phyloP scores from a whole-genome alignment of 805 yeast species.

The Wickerhamiella occidentalis region DNA sequence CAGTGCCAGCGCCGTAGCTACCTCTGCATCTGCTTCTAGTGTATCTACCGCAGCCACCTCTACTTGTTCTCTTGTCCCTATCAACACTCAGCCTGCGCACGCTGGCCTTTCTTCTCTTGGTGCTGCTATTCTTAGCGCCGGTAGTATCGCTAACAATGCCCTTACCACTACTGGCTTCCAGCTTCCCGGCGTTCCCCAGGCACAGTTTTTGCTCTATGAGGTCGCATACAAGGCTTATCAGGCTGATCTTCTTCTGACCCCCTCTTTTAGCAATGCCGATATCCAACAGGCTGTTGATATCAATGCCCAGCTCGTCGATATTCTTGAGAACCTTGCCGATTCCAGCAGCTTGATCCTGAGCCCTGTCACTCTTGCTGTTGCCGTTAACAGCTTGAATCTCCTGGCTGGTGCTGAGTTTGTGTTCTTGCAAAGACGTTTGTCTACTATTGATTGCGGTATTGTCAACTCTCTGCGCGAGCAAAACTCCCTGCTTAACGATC shows the following conservation, averaged over 20 bases:
- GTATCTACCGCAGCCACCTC: neutral
- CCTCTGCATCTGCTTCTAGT: neutral
- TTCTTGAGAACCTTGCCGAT: neutral
- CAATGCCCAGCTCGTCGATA: neutral
- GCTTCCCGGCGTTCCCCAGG: neutral
- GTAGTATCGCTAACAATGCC: neutral
- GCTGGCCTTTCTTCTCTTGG: neutral
- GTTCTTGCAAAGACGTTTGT: neutral
- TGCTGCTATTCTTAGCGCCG: neutral
- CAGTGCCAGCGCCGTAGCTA: neutral
- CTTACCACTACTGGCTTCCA: neutral
- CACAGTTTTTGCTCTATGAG: neutral
- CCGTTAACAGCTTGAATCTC: neutral
- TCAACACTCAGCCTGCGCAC: neutral
- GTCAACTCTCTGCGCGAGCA: neutral
- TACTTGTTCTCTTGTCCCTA: neutral
- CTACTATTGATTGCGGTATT: neutral
- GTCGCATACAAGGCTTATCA: neutral
- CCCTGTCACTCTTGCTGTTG: neutral
- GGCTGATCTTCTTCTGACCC: neutral
- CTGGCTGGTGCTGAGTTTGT: neutral
- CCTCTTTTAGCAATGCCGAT: neutral
- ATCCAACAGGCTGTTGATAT: neutral
- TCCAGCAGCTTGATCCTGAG: neutral
- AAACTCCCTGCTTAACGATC: neutral